phyloP scores from a whole-genome alignment of 305 asterid genomes.

The Fraxinus nigra region DNA sequence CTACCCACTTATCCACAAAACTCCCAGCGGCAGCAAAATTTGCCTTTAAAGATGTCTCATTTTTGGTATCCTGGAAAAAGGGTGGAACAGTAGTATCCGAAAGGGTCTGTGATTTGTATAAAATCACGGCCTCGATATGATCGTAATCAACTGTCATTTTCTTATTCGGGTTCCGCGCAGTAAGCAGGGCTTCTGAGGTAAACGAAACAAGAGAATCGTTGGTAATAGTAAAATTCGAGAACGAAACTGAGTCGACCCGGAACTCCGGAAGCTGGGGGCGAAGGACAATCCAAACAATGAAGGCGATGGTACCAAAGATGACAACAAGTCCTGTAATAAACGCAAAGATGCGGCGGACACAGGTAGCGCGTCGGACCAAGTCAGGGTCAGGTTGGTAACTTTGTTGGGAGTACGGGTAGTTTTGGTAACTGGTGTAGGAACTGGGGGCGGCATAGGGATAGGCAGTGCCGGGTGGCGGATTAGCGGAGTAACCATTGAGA shows the following conservation, averaged over 20 bases:
- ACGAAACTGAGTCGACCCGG: conserved; percentile 56
- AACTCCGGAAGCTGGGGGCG: conserved; percentile 77
- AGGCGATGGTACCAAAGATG: conserved; percentile 45
- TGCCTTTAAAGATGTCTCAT: conserved; percentile 48
- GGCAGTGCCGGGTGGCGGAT: conserved; percentile 23
- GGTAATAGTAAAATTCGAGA: conserved; percentile 50
- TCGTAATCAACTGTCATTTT: conserved; percentile 58
- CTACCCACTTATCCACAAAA: conserved; percentile 41
- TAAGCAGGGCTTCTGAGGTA: conserved; percentile 51
- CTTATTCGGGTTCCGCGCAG: conserved; percentile 71
- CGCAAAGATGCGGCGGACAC: conserved; percentile 62
- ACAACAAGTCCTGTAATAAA: conserved; percentile 45
- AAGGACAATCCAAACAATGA: conserved; percentile 72
- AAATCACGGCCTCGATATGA: conserved; percentile 40
- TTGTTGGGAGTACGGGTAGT: conserved; percentile 37
- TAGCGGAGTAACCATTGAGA: conserved; percentile 31
- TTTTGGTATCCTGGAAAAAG: conserved; percentile 52
- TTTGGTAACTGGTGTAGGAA: conserved; percentile 32
- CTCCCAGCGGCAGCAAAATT: conserved; percentile 54
- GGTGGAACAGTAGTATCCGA: conserved; percentile 62
- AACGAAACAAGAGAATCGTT: conserved; percentile 42
- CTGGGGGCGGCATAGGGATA: conserved; percentile 33
- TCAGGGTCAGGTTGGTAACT: conserved; percentile 34
- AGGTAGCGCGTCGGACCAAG: conserved; percentile 51
- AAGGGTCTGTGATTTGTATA: conserved; percentile 29